phyloP scores from a whole-genome alignment of 2,329 filamentous ascomycete genomes.

The Graphilbum fragrans region DNA sequence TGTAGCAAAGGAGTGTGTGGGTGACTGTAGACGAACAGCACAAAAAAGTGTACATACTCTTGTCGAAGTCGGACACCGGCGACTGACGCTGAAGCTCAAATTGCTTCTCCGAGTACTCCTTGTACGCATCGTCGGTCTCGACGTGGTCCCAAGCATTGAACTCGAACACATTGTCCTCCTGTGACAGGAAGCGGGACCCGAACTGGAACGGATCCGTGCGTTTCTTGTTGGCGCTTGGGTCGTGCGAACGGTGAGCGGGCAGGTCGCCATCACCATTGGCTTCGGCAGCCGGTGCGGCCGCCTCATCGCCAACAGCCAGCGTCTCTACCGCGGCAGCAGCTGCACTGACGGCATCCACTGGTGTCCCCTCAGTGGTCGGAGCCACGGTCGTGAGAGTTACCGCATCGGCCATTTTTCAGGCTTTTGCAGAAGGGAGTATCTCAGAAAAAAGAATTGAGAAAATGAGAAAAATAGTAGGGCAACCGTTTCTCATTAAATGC shows the following conservation, averaged over 20 bases:
- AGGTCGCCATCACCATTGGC: constrained; percentile 11
- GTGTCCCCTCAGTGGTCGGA: too few species aligned
- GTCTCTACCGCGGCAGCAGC: constrained; percentile 6
- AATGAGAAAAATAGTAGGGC: background rate
- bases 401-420: constrained; percentile 4
- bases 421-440: background rate
- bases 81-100: constrained; percentile 72
- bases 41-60: constrained; percentile 41
- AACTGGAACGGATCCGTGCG: constrained; percentile 90
- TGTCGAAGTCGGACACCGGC: constrained; percentile 89
- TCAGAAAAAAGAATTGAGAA: background rate
- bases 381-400: too few species aligned
- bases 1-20: constrained; percentile 12
- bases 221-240: constrained; percentile 65
- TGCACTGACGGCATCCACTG: constrained; percentile 2
- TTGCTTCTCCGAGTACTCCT: constrained; percentile 74
- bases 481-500: background rate
- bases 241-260: constrained; percentile 56
- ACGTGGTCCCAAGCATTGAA: constrained; percentile 99
- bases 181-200: constrained; percentile 72
- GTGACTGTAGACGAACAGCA: constrained; percentile 2
- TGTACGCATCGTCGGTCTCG: constrained; percentile 79
- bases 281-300: background rate
- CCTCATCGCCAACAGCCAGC: constrained; percentile 6
- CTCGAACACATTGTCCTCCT: constrained; percentile 83